Evolutionary conservation across 345 rosid genomes (phyloP), one percentile per base, ranked within the genome.

Genomic region (Reutealis trisperma): DNA sequence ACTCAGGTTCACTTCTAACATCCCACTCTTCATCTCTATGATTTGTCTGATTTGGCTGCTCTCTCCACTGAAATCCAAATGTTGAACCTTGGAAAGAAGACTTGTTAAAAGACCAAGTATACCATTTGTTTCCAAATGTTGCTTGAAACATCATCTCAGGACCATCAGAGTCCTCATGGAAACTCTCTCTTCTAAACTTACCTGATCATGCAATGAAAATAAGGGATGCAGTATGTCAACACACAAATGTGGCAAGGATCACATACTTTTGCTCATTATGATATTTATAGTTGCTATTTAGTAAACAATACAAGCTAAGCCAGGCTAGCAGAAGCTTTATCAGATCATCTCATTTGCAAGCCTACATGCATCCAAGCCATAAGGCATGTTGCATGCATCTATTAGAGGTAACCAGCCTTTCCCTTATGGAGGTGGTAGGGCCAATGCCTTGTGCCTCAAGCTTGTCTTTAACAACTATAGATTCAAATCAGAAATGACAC

Each of bases 31-130:
- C 84, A 25, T 72, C 75, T 72, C 81, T 85, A 19, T 27, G 80
- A 70, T 81, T 84, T n/a, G 83, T 84, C 87, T 83, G 42, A 58
- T 83, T 85, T 75, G 86, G 74, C 7, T 85, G 78, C 81, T 87
- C 94, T 83, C 87, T 82, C 93, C 96, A 88, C 72, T 91, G 81
- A 45, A 86, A 89, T 67, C 93, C 93, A 25, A 78, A 75, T 65
- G 82, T 52, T 22, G 79, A 83, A 71, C 77, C 67, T 66, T 41
- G 74, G 58, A 74, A 88, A 75, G 77, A 32, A 59, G 84, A 82
- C 16, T 73, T 71, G 13, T 78, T 77, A 65, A 68, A 79, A 70
- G 89, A 82, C 92, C 92, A 83, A 18, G 87, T 78, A 67, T 85
- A 85, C 89, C 86, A 78, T 82, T 70, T 88, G 78, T 88, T 84